Evolutionary conservation across 345 rosid species (phyloP).

Genomic region (Cardiospermum halicacabum): DNA sequence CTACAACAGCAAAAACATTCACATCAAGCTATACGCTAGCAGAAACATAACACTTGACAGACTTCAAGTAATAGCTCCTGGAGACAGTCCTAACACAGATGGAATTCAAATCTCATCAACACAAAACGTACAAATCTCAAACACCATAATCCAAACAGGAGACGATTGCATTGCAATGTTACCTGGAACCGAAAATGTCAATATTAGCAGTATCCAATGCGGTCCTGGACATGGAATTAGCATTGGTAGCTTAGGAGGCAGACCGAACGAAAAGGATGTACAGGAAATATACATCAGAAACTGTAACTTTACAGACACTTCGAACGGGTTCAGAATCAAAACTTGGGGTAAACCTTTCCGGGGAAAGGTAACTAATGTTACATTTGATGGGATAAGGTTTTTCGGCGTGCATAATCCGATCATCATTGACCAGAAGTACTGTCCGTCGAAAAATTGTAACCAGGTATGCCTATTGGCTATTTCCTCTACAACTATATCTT

Average conservation of each 20-base stretch:
- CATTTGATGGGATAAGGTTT: not conserved
- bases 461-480: no score
- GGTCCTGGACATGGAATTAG: constrained; percentile 52
- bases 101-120: constrained; percentile 54
- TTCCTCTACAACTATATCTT: no score
- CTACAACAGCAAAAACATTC: constrained; percentile 26
- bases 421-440: constrained; percentile 5
- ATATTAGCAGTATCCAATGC: constrained; percentile 31
- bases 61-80: constrained; percentile 34
- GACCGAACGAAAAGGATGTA: constrained; percentile 13
- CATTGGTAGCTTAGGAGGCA: constrained; percentile 33
- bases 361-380: constrained; percentile 1
- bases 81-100: constrained; percentile 57
- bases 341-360: constrained; percentile 20
- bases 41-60: not conserved
- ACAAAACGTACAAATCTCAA: constrained; percentile 24
- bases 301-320: constrained; percentile 18
- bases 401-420: not conserved
- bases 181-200: constrained; percentile 31
- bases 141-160: constrained; percentile 42
- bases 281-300: constrained; percentile 9
- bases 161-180: constrained; percentile 55
- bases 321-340: constrained; percentile 33
- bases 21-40: constrained; percentile 16
- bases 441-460: not conserved